phyloP scores from a whole-genome alignment of 1,284 basidiomycete genomes.

The Moniliophthora roreri region DNA sequence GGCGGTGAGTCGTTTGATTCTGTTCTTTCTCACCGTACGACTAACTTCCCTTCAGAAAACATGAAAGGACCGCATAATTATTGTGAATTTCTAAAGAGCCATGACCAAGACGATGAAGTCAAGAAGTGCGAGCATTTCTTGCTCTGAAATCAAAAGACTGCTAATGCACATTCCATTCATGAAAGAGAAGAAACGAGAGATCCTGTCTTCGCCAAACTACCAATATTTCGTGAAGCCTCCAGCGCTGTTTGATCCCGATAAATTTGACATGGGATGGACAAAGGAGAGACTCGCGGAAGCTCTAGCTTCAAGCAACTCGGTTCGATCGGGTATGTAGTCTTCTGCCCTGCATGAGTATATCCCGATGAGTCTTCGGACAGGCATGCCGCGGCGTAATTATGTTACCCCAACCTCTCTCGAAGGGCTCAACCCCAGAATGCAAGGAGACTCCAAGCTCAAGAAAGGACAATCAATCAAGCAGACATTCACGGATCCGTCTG shows the following conservation, averaged over 20 bases:
- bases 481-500: background rate
- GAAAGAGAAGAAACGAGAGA: constrained; percentile 21
- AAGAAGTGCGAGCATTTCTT: too few relatives aligned
- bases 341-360: too few relatives aligned
- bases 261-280: constrained; percentile 22
- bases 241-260: constrained; percentile 21
- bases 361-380: constrained; percentile 3
- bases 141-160: background rate
- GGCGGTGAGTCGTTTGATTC: constrained; percentile 18
- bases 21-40: background rate
- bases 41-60: too few relatives aligned
- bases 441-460: constrained; percentile 13
- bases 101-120: too few relatives aligned
- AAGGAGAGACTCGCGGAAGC: constrained; percentile 20
- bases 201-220: constrained; percentile 28
- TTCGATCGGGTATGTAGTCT: too few relatives aligned
- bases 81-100: too few relatives aligned
- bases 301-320: constrained; percentile 14
- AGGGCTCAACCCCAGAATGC: constrained; percentile 6
- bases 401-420: constrained; percentile 20
- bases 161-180: background rate
- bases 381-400: constrained; percentile 26
- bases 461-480: constrained; percentile 19
- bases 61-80: too few relatives aligned
- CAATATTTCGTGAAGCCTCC: constrained; percentile 24